These are phyloP conservation scores for Fusarium coffeatum DNA, from an alignment of 2,329 filamentous ascomycete species.

Conservation along the genomic window DNA sequence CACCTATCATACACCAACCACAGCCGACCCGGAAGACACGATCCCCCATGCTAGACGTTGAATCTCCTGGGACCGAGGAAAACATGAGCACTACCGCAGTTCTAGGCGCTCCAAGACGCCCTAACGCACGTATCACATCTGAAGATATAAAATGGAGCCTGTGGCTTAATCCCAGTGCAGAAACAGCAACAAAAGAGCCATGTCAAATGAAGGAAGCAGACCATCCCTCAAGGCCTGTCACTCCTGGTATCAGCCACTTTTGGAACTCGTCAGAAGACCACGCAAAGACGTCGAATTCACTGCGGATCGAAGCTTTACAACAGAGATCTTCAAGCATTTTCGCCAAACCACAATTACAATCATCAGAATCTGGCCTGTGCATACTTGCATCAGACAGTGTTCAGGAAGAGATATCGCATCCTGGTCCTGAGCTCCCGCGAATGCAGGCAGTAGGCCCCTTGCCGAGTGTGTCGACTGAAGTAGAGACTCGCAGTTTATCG, in stretches of 20 bases:
- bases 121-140: slow-evolving; percentile 1
- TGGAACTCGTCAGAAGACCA: slow-evolving; percentile 22
- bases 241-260: slow-evolving; percentile 33
- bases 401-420: not conserved
- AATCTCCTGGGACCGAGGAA: slow-evolving; percentile 27
- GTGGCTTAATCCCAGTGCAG: slow-evolving; percentile 32
- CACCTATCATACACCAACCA: slow-evolving; percentile 44
- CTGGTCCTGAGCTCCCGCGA: slow-evolving; percentile 7
- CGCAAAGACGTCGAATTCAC: not conserved
- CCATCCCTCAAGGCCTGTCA: slow-evolving; percentile 10
- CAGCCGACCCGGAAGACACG: slow-evolving; percentile 35
- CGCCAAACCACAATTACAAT: not conserved
- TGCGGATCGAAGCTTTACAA: not conserved
- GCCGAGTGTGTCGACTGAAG: not conserved
- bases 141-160: slow-evolving; percentile 42
- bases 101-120: slow-evolving; percentile 9
- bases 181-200: not conserved
- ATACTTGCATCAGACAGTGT: not conserved
- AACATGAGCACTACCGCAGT: slow-evolving; percentile 28
- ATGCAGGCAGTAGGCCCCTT: not conserved
- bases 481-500: not conserved
- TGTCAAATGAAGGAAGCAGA: not conserved
- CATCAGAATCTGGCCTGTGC: not conserved
- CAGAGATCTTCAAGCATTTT: not conserved
- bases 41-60: slow-evolving; percentile 18